Conservation (phyloP, 306 rosid species). For the Herpetospermum pedunculosum region DNA sequence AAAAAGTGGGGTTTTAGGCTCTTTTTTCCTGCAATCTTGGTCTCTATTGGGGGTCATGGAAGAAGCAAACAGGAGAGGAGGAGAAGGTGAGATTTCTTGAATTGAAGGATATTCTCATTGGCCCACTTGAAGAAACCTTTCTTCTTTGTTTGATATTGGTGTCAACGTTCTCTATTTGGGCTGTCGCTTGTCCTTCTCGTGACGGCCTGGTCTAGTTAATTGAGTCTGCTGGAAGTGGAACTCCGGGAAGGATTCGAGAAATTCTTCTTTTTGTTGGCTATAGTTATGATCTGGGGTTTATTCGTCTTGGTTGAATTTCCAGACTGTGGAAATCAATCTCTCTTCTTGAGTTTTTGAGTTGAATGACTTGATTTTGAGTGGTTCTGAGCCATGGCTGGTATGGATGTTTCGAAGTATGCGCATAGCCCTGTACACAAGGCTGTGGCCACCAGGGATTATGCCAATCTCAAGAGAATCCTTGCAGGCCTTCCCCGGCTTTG, state of each 20-base stretch:
- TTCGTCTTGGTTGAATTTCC: constrained; percentile 20
- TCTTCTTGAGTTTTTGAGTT: constrained; percentile 9
- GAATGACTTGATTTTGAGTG: constrained; percentile 14
- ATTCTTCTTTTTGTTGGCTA: constrained; percentile 18
- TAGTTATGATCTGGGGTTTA: constrained; percentile 25
- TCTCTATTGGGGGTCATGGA: constrained; percentile 32
- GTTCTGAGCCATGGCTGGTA: constrained; percentile 53
- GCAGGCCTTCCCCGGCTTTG: constrained; percentile 51
- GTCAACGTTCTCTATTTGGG: constrained; percentile 7
- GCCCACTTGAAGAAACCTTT: constrained; percentile 34
- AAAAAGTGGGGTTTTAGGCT: constrained; percentile 29
- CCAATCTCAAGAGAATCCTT: constrained; percentile 50
- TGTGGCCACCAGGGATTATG: constrained; percentile 59
- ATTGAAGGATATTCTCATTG: constrained; percentile 35
- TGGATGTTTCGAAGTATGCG: constrained; percentile 53
- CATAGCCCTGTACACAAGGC: constrained; percentile 95
- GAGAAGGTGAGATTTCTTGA: constrained; percentile 50
- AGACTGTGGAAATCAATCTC: background rate
- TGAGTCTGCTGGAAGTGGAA: constrained; percentile 20
- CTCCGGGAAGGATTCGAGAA: constrained; percentile 21
- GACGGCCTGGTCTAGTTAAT: constrained; percentile 23
- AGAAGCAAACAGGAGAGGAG: constrained; percentile 32
- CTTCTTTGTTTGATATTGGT: constrained; percentile 20
- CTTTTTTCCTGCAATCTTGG: constrained; percentile 29
- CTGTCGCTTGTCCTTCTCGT: constrained; percentile 17